Evolutionary conservation across 225 moss, liverwort and hornwort genomes (phyloP).

Genomic region (Rhytidiadelphus loreus): DNA sequence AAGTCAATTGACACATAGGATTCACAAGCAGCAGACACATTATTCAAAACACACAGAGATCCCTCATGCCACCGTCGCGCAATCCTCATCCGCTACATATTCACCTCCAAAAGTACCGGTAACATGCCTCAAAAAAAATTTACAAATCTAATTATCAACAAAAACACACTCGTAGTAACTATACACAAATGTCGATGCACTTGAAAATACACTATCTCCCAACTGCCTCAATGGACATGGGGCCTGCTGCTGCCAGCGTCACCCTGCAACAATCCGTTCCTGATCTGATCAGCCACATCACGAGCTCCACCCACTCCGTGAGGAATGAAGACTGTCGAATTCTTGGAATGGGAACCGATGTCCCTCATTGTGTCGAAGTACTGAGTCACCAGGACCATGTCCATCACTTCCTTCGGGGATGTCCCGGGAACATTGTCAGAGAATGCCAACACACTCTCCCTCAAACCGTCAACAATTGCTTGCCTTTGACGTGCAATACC

Average conservation of each 20-base stretch:
- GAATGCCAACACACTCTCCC: conserved; percentile 80
- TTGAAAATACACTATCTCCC: not conserved
- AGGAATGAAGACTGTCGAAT: conserved; percentile 81
- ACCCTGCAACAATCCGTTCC: conserved; percentile 74
- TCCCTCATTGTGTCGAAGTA: conserved; percentile 92
- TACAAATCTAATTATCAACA: not conserved
- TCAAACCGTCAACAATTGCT: conserved; percentile 78
- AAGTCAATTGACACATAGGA: not conserved
- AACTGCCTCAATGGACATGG: not conserved
- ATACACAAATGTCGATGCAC: not conserved
- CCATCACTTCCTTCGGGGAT: conserved; percentile 73
- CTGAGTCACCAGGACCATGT: conserved; percentile 81
- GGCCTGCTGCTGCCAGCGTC: conserved; percentile 10
- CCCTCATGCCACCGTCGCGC: not conserved
- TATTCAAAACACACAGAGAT: not conserved
- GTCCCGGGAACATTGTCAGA: conserved; percentile 86
- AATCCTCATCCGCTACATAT: not conserved
- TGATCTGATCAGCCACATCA: conserved; percentile 81
- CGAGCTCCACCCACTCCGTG: conserved; percentile 74
- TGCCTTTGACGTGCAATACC: conserved; percentile 81
- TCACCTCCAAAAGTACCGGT: not conserved
- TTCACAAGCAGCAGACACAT: not conserved
- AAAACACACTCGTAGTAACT: not conserved
- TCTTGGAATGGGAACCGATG: conserved; percentile 73
- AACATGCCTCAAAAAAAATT: not conserved